Evolutionary conservation across 495 filamentous ascomycete genomes (phyloP), one percentile per base, ranked within the genome.

Genomic region (Bacidia rubella): DNA sequence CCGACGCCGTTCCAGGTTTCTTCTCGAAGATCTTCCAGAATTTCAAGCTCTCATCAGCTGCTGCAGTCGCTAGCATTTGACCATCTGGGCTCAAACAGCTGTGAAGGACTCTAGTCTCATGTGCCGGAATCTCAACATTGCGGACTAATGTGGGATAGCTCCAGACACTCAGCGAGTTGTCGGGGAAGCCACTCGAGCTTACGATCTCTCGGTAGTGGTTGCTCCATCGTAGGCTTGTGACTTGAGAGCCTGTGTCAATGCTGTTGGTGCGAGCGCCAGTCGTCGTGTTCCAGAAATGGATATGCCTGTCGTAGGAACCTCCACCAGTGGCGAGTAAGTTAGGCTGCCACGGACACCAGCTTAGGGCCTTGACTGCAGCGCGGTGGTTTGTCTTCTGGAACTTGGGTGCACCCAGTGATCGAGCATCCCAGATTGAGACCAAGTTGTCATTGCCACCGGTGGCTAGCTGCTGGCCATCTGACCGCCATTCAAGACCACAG

Each of bases 11-110:
- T 25, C 88, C 90, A 21, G 88, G 69, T 76, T 95, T 95, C 79
- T 93, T 95, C 77, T 98, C 92, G 60, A 98, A 98, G 57, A 97
- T 70, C 81, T 97, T 98, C 92, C 92, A 99, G 77, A 99, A 99
- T 68, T 99, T 99, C 65, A 99, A 74, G 63, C 81, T 88, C 76
- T 99, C 92, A 63, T 99, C 92, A 17, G 89, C 88, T 52, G 89
- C 86, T 46, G 92, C 89, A 22, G 92, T 97, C 44, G 93, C 92
- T 17, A 99, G 79, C 74, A 94, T 94, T 73, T 96, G 90, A 27
- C 92, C 93, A 62, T 97, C 93, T 1, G 92, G 93, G 67, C 87
- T 95, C 51, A 99, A 74, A 61, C 82, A 87, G 71, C 85, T 90
- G 76, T 97, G 92, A 47, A 99, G 75, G 40, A 99, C 90, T 58